A percentile compares a stretch with the other conserved stretches of the same genome.
Evolutionary conservation across 2,329 filamentous ascomycete species (phyloP).

Genomic region (Elsinoe perseae): DNA sequence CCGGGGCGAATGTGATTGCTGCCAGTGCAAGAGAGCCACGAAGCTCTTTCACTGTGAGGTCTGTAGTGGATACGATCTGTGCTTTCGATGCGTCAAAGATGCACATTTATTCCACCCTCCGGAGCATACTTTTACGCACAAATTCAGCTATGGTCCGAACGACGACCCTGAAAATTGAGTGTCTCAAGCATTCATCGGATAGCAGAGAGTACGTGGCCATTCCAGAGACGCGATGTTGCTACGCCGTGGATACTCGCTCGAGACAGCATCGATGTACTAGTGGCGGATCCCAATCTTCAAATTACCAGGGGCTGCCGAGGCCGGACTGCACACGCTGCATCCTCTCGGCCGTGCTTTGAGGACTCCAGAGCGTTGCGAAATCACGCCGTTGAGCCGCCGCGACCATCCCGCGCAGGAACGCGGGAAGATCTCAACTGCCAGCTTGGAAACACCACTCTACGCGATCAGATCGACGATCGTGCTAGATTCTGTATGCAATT

Average conservation of each 20-base stretch:
- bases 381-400: slow-evolving; percentile 4
- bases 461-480: slow-evolving; percentile 1
- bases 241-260: neutral
- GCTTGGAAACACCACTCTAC: neutral
- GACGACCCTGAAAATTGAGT: neutral
- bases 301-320: no score
- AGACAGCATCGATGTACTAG: neutral
- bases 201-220: no score
- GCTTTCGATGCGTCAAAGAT: neutral
- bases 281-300: no score
- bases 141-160: neutral
- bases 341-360: no score
- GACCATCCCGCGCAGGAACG: neutral
- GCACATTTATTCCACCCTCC: neutral
- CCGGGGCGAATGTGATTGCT: neutral
- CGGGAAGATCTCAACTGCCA: neutral
- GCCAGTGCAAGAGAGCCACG: no score
- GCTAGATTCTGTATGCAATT: neutral
- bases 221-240: neutral
- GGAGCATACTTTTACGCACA: neutral
- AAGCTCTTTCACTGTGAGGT: neutral
- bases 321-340: no score
- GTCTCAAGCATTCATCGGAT: no score
- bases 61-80: neutral
- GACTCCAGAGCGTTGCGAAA: neutral